These are phyloP conservation scores for Phtheirospermum japonicum DNA, from an alignment of 257 asterid species.

Conservation along the genomic window DNA sequence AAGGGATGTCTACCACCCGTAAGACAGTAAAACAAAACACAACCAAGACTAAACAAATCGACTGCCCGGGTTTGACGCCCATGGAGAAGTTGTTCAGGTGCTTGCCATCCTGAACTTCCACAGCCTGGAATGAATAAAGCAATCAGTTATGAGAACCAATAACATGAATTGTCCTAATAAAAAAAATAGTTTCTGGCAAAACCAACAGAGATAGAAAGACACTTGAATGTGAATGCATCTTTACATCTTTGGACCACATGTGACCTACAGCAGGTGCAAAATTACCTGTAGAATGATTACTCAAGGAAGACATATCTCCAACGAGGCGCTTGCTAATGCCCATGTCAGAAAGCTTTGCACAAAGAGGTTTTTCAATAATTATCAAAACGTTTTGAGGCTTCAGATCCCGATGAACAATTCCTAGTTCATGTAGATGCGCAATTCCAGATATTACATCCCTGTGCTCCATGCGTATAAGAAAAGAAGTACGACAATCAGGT, in stretches of 20 bases:
- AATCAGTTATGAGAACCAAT: conserved; percentile 4
- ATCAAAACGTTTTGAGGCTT: conserved; percentile 91
- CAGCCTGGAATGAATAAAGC: conserved; percentile 45
- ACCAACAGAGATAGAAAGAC: neutral
- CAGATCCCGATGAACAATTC: conserved; percentile 90
- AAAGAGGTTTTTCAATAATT: conserved; percentile 49
- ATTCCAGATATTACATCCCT: conserved; percentile 90
- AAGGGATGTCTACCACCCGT: conserved; percentile 95
- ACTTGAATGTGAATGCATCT: conserved; percentile 3
- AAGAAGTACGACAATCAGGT: conserved; percentile 23
- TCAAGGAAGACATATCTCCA: conserved; percentile 79
- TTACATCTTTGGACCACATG: conserved; percentile 6
- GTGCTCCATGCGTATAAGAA: conserved; percentile 29
- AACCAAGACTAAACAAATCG: conserved; percentile 86
- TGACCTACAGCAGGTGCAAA: conserved; percentile 17
- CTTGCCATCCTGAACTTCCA: conserved; percentile 99
- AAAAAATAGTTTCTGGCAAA: conserved; percentile 12
- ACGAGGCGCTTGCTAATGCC: conserved; percentile 90
- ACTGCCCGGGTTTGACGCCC: conserved; percentile 96
- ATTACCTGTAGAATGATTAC: conserved; percentile 80
- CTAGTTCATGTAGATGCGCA: conserved; percentile 85
- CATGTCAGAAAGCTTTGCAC: conserved; percentile 96
- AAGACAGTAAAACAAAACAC: conserved; percentile 78
- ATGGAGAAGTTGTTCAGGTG: conserved; percentile 92
- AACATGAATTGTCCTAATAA: conserved; percentile 6